Percentiles rank a stretch among this genome's conserved stretches.
These are phyloP conservation scores for Suhomyces maxii DNA, from an alignment of 1,139 yeast species.

Conservation along the genomic window DNA sequence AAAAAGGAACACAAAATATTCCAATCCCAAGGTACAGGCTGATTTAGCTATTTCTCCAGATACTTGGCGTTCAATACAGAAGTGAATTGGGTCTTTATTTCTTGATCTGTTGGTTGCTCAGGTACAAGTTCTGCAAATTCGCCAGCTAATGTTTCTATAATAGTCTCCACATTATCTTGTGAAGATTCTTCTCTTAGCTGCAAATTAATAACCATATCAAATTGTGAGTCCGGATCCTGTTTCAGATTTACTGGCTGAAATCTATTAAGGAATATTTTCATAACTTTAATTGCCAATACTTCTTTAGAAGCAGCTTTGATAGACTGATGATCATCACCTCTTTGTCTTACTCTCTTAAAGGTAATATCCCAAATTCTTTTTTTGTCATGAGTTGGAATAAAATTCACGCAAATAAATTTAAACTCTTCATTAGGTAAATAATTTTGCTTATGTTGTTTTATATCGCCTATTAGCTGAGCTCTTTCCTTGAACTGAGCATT, in stretches of 20 bases:
- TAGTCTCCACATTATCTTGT: slow-evolving; percentile 46
- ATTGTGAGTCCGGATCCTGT: slow-evolving; percentile 61
- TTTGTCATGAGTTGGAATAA: slow-evolving; percentile 39
- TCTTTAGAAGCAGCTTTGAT: slow-evolving; percentile 55
- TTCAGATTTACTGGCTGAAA: slow-evolving; percentile 58
- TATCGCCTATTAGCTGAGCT: slow-evolving; percentile 58
- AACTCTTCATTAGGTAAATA: slow-evolving; percentile 33
- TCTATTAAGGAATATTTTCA: slow-evolving; percentile 71
- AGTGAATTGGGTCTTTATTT: slow-evolving; percentile 41
- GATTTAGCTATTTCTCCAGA: too few species aligned
- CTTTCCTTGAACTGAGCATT: slow-evolving; percentile 76
- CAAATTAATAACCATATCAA: slow-evolving; percentile 61
- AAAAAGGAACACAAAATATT: too few species aligned
- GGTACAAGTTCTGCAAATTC: slow-evolving; percentile 49
- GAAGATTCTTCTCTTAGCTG: slow-evolving; percentile 45
- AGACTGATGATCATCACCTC: slow-evolving; percentile 93
- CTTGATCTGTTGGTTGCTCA: slow-evolving; percentile 41
- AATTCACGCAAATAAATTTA: slow-evolving; percentile 69
- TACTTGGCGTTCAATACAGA: background rate
- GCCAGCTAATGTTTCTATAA: slow-evolving; percentile 40
- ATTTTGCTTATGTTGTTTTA: slow-evolving; percentile 40
- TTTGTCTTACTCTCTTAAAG: slow-evolving; percentile 51
- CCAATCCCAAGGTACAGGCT: too few species aligned
- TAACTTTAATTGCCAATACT: slow-evolving; percentile 53
- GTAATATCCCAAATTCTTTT: slow-evolving; percentile 54